These are phyloP conservation scores for Ophiostoma sp. DNA, from an alignment of 2,329 filamentous ascomycete species.

Conservation along the genomic window DNA sequence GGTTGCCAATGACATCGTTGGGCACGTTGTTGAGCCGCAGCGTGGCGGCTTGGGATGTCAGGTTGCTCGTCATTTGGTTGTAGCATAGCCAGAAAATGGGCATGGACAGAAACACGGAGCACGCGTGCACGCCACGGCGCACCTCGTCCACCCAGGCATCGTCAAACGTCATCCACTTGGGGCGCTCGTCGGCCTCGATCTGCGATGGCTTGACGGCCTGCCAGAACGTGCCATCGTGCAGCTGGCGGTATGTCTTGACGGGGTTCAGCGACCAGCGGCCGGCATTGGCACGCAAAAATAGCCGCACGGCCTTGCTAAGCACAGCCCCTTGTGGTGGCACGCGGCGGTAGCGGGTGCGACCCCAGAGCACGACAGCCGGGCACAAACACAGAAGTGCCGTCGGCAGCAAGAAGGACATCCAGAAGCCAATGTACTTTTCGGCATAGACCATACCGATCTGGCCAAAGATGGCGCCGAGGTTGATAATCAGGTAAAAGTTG, in stretches of 20 bases:
- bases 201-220: slow-evolving; percentile 25
- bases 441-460: slow-evolving; percentile 57
- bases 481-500: neutral
- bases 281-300: slow-evolving; percentile 33
- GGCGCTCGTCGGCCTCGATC: slow-evolving; percentile 21
- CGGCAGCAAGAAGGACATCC: slow-evolving; percentile 54
- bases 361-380: slow-evolving; percentile 50
- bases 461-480: slow-evolving; percentile 41
- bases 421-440: slow-evolving; percentile 61
- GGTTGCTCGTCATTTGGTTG: slow-evolving; percentile 56
- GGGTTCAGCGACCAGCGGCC: slow-evolving; percentile 25
- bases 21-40: slow-evolving; percentile 66
- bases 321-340: slow-evolving; percentile 55
- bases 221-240: slow-evolving; percentile 27
- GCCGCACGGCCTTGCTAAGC: slow-evolving; percentile 50
- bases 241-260: slow-evolving; percentile 18
- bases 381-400: slow-evolving; percentile 53
- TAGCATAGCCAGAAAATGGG: slow-evolving; percentile 52
- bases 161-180: slow-evolving; percentile 55
- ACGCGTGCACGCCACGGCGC: slow-evolving; percentile 62
- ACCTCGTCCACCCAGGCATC: slow-evolving; percentile 80
- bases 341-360: slow-evolving; percentile 47
- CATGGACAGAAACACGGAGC: slow-evolving; percentile 62
- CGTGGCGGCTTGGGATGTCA: slow-evolving; percentile 59
- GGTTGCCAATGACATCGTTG: slow-evolving; percentile 71